Conservation (phyloP, 768 basidiomycete species). For the Trametes cingulata region DNA sequence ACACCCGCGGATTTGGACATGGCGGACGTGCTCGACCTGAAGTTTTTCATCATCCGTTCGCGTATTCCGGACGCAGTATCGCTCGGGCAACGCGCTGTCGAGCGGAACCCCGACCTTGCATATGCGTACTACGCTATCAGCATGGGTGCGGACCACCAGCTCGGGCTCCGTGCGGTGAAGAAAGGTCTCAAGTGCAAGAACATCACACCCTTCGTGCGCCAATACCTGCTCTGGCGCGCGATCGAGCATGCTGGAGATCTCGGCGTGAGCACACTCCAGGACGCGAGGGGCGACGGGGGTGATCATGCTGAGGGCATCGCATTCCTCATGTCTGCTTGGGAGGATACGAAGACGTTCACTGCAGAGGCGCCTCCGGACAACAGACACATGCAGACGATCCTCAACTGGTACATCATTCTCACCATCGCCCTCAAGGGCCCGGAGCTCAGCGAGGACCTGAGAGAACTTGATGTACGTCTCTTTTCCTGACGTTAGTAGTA, state of each 20-base stretch:
- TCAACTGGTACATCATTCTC: conserved; percentile 61
- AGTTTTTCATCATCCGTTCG: conserved; percentile 51
- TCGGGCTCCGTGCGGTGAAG: conserved; percentile 63
- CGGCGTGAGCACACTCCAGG: conserved; percentile 50
- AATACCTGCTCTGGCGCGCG: conserved; percentile 60
- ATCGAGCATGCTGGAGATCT: conserved; percentile 61
- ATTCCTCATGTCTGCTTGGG: conserved; percentile 57
- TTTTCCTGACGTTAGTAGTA: neutral
- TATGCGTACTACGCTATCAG: conserved; percentile 68
- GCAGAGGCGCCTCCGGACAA: conserved; percentile 61
- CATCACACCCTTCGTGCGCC: conserved; percentile 55
- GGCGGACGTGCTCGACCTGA: conserved; percentile 68
- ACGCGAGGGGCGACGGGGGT: conserved; percentile 40
- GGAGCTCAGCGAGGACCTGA: conserved; percentile 48
- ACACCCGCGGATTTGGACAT: conserved; percentile 45
- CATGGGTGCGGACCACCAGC: conserved; percentile 46
- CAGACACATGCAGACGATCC: conserved; percentile 56
- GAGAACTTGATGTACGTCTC: conserved; percentile 49
- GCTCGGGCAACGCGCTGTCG: conserved; percentile 47
- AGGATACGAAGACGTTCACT: conserved; percentile 59
- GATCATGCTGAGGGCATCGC: conserved; percentile 63
- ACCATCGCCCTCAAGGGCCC: conserved; percentile 53
- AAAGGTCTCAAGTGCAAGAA: conserved; percentile 61
- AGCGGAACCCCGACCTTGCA: conserved; percentile 57
- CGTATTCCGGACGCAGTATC: conserved; percentile 50